A percentile compares a stretch with the other conserved stretches of the same genome.
phyloP scores from a whole-genome alignment of 768 basidiomycete genomes.

The Hericium erinaceus region DNA sequence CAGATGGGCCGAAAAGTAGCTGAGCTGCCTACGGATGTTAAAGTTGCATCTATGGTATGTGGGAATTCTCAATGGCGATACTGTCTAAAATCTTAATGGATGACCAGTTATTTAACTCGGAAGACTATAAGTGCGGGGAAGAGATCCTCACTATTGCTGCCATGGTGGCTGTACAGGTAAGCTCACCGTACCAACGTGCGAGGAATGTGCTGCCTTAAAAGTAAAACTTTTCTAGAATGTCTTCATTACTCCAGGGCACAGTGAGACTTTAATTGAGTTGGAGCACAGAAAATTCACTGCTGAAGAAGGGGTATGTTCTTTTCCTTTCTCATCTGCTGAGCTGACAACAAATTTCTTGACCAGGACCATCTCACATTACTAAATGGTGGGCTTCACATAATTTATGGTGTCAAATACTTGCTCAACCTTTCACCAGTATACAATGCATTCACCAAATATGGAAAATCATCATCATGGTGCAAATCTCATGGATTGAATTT shows the following conservation, averaged over 20 bases:
- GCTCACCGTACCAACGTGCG: conserved; percentile 1
- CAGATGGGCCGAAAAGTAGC: conserved; percentile 77
- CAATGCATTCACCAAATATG: conserved; percentile 83
- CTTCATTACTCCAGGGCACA: conserved; percentile 83
- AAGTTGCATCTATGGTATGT: conserved; percentile 87
- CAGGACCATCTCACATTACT: conserved; percentile 93
- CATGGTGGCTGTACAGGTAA: conserved; percentile 86
- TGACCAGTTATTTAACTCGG: conserved; percentile 73
- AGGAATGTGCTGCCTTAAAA: background rate
- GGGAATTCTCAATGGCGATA: background rate
- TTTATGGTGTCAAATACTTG: background rate
- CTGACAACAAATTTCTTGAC: background rate
- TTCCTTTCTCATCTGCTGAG: background rate
- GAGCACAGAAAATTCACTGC: conserved; percentile 95
- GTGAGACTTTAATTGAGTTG: conserved; percentile 76
- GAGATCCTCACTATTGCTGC: conserved; percentile 95
- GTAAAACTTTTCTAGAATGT: conserved; percentile 51
- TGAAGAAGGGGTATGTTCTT: conserved; percentile 81
- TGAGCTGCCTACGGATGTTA: conserved; percentile 90
- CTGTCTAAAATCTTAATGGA: background rate
- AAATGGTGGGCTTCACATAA: conserved; percentile 50
- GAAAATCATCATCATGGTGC: conserved; percentile 86
- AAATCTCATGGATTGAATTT: conserved; percentile 88
- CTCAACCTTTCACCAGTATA: conserved; percentile 46
- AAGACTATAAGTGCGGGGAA: conserved; percentile 83